Evolutionary conservation across 2,329 filamentous ascomycete species (phyloP).

Genomic region (Ceratocystiopsis minuta): DNA sequence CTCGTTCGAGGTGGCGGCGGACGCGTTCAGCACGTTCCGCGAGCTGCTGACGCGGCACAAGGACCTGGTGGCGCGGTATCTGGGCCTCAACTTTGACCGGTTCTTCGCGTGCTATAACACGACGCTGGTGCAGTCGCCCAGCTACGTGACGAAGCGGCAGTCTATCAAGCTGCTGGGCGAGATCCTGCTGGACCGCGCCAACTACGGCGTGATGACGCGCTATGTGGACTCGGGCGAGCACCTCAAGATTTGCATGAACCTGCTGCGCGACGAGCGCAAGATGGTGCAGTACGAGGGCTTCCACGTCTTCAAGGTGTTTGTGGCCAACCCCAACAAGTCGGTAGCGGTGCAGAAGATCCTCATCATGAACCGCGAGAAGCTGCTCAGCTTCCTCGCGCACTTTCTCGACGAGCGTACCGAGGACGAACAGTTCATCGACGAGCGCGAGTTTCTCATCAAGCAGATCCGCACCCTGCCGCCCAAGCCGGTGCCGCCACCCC

Average conservation of each 20-base stretch:
- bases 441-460: conserved; percentile 91
- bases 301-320: conserved; percentile 98
- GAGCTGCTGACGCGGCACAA: conserved; percentile 93
- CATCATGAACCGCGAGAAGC: conserved; percentile 85
- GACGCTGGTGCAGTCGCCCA: conserved; percentile 74
- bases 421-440: conserved; percentile 96
- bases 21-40: conserved; percentile 93
- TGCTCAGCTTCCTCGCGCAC: conserved; percentile 73
- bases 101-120: conserved; percentile 89
- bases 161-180: conserved; percentile 95
- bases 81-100: conserved; percentile 75
- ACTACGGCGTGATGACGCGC: conserved; percentile 95
- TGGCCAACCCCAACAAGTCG: conserved; percentile 97
- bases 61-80: conserved; percentile 69
- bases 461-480: conserved; percentile 61
- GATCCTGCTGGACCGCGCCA: conserved; percentile 81
- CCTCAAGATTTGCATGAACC: conserved; percentile 95
- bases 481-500: conserved; percentile 34
- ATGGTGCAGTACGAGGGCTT: conserved; percentile 99
- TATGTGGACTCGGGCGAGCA: conserved; percentile 94
- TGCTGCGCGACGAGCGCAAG: conserved; percentile 83
- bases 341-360: conserved; percentile 86
- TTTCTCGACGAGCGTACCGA: conserved; percentile 92
- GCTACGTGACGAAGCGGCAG: conserved; percentile 94
- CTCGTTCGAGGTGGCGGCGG: conserved; percentile 89